phyloP scores from a whole-genome alignment of 352 stramenopile species.

The Globisporangium viniferum region DNA sequence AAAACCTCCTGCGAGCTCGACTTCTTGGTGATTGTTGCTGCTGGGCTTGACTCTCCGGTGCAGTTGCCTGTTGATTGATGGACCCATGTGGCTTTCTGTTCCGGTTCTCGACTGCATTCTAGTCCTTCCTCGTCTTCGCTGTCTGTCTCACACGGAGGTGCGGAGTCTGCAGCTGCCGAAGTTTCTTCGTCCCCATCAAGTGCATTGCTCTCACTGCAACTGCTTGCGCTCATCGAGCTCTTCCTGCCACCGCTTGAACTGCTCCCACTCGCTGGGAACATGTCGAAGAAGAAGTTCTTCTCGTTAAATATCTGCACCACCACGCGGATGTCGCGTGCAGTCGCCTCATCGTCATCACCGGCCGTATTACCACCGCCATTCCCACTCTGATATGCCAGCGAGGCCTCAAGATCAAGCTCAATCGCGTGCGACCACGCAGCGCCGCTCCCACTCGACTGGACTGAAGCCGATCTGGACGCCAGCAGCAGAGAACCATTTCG shows the following conservation, averaged over 20 bases:
- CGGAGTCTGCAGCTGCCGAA: not conserved
- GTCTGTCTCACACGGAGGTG: slow-evolving; percentile 15
- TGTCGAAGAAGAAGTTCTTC: slow-evolving; percentile 85
- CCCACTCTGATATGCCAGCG: slow-evolving; percentile 3
- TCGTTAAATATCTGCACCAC: slow-evolving; percentile 60
- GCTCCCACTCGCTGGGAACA: slow-evolving; percentile 48
- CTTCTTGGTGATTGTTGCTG: not conserved
- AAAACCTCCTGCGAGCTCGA: not conserved
- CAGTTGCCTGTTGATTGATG: slow-evolving; percentile 3
- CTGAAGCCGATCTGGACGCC: slow-evolving; percentile 16
- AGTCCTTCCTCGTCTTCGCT: slow-evolving; percentile 28
- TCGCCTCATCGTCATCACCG: slow-evolving; percentile 7
- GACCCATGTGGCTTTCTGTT: not conserved
- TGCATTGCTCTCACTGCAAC: slow-evolving; percentile 1
- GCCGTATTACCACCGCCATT: slow-evolving; percentile 1
- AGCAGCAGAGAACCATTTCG: not conserved
- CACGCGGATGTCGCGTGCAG: slow-evolving; percentile 10
- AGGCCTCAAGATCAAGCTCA: slow-evolving; percentile 26
- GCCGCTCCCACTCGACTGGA: slow-evolving; percentile 21
- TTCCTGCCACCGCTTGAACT: slow-evolving; percentile 10
- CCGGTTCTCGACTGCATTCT: not conserved
- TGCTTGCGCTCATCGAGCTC: slow-evolving; percentile 2
- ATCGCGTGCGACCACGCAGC: slow-evolving; percentile 46
- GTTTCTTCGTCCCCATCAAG: not conserved
- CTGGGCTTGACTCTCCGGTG: not conserved